Evolutionary conservation across 768 basidiomycete genomes (phyloP), one percentile per base, ranked within the genome.

Genomic region (Grammothele lineata): DNA sequence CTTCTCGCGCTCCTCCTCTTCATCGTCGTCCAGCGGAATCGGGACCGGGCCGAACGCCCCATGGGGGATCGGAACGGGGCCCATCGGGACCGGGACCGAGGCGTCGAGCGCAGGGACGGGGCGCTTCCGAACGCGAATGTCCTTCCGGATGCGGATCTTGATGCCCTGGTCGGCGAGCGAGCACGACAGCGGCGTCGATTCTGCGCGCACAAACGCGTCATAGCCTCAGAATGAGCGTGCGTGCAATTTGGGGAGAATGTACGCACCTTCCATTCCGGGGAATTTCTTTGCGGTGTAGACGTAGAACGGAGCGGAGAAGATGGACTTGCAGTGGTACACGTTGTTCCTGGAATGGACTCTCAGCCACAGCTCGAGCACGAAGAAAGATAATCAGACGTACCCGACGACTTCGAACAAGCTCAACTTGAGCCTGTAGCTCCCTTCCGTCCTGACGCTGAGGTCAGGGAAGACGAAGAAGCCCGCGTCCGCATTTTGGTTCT

Each of bases 381-480:
- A 10, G 43, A 30, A 27, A 27, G 26, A 23, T 37, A 14, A n/a
- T 15, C 30, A 32, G 9, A 81, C 87, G 64, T 58, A 93, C 91
- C 85, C 87, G 34, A 92, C 87, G 43, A 96, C 90, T 68, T 97
- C 94, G 62, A 87, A 98, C 41, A 98, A 68, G 43, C 75, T 79
- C 51, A 85, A 71, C 63, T 84, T 85, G 34, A 76, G 65, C 11
- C 88, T 74, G 59, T 94, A 98, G 55, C 85, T 86, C 7, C 94
- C 94, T 65, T 97, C 94, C 3, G 90, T 92, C 50, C 92, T 73
- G 5, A 97, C 91, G 50, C 86, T 87, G 21, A 98, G 75, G 64
- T 96, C 94, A 0, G 94, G 94, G 58, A 98, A 98, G 25, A 96
- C 92, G 60, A 98, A 98, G 71, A 94, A 93, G 0, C 91, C 93